These are phyloP conservation scores for Byssochlamys sp. DNA, from an alignment of 2,329 filamentous ascomycete genomes.

Conservation along the genomic window DNA sequence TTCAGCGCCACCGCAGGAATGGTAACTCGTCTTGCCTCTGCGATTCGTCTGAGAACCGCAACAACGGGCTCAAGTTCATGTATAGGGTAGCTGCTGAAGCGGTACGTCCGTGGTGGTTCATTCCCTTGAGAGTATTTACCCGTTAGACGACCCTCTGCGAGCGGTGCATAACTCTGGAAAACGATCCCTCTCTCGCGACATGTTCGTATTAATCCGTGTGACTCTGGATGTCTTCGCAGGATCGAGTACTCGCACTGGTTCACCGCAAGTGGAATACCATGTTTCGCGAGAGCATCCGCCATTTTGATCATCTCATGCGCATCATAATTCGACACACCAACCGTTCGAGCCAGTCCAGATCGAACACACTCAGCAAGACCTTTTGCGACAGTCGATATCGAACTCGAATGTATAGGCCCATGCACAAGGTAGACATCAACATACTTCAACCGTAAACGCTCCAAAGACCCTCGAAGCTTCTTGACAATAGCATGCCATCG, in stretches of 20 bases:
- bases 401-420: slow-evolving; percentile 34
- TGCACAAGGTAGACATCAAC: slow-evolving; percentile 37
- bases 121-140: slow-evolving; percentile 33
- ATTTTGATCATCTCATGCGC: slow-evolving; percentile 35
- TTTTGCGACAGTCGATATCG: slow-evolving; percentile 31
- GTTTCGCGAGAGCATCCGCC: slow-evolving; percentile 30
- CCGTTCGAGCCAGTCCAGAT: slow-evolving; percentile 29
- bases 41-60: slow-evolving; percentile 27
- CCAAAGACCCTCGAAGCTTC: slow-evolving; percentile 29
- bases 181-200: slow-evolving; percentile 34
- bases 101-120: slow-evolving; percentile 26
- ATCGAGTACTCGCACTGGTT: slow-evolving; percentile 40
- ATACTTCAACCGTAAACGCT: slow-evolving; percentile 31
- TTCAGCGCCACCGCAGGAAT: slow-evolving; percentile 36
- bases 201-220: slow-evolving; percentile 29
- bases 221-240: slow-evolving; percentile 34
- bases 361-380: slow-evolving; percentile 37
- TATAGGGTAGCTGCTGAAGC: slow-evolving; percentile 37
- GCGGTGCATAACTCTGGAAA: slow-evolving; percentile 34
- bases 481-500: slow-evolving; percentile 25
- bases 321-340: slow-evolving; percentile 39
- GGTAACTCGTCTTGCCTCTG: slow-evolving; percentile 23
- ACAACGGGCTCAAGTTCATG: slow-evolving; percentile 33
- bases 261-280: slow-evolving; percentile 31
- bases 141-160: slow-evolving; percentile 32